Evolutionary conservation across 805 yeast genomes (phyloP).

Genomic region (Yarrowia sp.): DNA sequence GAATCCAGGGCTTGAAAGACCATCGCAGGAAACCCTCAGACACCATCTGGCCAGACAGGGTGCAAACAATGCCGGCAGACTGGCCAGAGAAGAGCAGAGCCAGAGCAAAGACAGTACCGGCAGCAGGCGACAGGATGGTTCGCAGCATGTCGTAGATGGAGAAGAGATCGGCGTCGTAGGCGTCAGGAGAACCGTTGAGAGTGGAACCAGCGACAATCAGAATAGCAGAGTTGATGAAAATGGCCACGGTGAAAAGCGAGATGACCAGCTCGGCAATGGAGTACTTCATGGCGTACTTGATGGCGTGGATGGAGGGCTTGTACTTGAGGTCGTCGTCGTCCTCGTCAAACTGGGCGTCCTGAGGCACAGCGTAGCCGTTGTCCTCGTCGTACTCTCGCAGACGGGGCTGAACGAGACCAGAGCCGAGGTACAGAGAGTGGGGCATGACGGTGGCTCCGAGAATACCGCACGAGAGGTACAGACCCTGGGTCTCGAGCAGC

Average conservation of each 20-base stretch:
- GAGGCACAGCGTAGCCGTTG: constrained; percentile 45
- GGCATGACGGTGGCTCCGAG: constrained; percentile 97
- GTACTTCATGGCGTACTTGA: constrained; percentile 71
- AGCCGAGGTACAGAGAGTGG: constrained; percentile 79
- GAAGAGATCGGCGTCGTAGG: constrained; percentile 76
- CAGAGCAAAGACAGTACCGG: constrained; percentile 84
- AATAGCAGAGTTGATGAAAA: constrained; percentile 90
- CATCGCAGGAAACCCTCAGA: constrained; percentile 84
- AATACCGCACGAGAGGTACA: constrained; percentile 76
- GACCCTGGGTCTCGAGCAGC: constrained; percentile 59
- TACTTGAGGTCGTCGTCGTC: constrained; percentile 38
- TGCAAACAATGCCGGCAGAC: constrained; percentile 91
- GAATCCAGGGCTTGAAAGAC: constrained; percentile 76
- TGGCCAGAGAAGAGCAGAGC: constrained; percentile 91
- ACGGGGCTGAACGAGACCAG: constrained; percentile 84
- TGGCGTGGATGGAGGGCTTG: constrained; percentile 77
- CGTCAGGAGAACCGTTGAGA: constrained; percentile 56
- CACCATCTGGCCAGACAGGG: constrained; percentile 91
- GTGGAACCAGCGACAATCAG: constrained; percentile 91
- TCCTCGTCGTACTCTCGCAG: constrained; percentile 68
- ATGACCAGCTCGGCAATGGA: constrained; percentile 80
- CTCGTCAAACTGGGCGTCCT: constrained; percentile 30
- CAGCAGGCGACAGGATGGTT: constrained; percentile 72
- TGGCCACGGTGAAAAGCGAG: constrained; percentile 80
- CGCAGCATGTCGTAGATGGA: constrained; percentile 73